These are phyloP conservation scores for Quercus agrifolia DNA, from an alignment of 306 rosid species.

Conservation along the genomic window DNA sequence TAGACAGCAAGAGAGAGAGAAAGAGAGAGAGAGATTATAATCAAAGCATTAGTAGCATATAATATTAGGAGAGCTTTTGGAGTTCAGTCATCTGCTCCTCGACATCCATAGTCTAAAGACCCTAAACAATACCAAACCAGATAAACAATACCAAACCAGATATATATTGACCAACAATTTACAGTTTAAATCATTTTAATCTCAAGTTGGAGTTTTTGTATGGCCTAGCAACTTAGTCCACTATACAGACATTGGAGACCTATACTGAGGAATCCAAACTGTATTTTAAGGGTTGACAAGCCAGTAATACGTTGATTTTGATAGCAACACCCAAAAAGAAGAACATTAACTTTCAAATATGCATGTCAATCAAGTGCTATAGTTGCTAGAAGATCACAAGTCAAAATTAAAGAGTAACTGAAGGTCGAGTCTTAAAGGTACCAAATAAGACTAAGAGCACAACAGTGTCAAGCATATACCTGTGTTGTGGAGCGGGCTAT, in stretches of 20 bases:
- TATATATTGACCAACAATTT: background rate
- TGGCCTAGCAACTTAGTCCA: background rate
- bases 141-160: background rate
- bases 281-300: background rate
- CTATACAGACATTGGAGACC: background rate
- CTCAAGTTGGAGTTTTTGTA: background rate
- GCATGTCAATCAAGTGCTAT: background rate
- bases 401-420: background rate
- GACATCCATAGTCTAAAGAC: background rate
- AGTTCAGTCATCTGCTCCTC: background rate
- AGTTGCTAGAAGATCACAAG: background rate
- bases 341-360: background rate
- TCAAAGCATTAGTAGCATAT: background rate
- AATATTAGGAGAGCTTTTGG: background rate
- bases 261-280: background rate
- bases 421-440: background rate
- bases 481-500: conserved; percentile 83
- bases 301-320: background rate
- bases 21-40: background rate
- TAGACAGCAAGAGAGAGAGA: conserved; percentile 8
- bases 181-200: background rate
- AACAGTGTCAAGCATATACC: conserved; percentile 35
- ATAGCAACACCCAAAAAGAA: background rate
- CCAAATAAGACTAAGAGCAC: background rate
- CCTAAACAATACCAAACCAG: background rate